Percentiles rank a stretch among this genome's conserved stretches.
Evolutionary conservation across 768 basidiomycete genomes (phyloP).

Genomic region (Boletus pseudo-olivaceus): DNA sequence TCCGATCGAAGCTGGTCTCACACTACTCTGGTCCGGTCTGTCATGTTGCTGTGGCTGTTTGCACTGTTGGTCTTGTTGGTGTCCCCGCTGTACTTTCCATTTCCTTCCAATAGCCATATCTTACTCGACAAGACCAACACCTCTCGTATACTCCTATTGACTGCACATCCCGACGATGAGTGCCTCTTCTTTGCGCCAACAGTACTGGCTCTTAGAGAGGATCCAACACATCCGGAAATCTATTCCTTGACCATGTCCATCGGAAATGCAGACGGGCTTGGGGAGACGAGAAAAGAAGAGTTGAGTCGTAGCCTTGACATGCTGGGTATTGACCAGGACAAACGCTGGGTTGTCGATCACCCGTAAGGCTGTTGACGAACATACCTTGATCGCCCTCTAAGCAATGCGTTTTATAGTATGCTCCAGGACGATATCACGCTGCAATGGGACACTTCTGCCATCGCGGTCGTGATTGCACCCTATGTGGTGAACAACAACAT

Average conservation of each 20-base stretch:
- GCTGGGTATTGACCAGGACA: constrained; percentile 56
- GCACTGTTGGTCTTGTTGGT: constrained; percentile 12
- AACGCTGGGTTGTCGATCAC: constrained; percentile 62
- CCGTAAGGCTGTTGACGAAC: constrained; percentile 48
- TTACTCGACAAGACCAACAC: constrained; percentile 11
- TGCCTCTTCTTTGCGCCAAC: constrained; percentile 93
- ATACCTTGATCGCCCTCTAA: constrained; percentile 8
- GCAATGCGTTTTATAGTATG: constrained; percentile 38
- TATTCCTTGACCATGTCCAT: constrained; percentile 71
- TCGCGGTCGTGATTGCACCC: constrained; percentile 55
- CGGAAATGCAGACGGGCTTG: constrained; percentile 80
- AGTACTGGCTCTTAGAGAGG: constrained; percentile 47
- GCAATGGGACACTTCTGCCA: constrained; percentile 57
- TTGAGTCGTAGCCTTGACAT: constrained; percentile 59
- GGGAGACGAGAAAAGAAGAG: constrained; percentile 55
- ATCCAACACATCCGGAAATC: constrained; percentile 32
- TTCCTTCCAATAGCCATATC: constrained; percentile 21
- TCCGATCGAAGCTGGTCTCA: constrained; percentile 9
- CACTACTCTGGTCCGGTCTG: not conserved
- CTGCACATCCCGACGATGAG: constrained; percentile 95
- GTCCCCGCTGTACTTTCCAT: constrained; percentile 27
- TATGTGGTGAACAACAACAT: constrained; percentile 61
- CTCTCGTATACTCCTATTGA: constrained; percentile 58
- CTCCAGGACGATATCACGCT: constrained; percentile 73
- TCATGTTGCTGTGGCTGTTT: constrained; percentile 18